Percentiles rank a stretch among this genome's conserved stretches.
These are phyloP conservation scores for Aspergillus cristatus DNA, from an alignment of 495 filamentous ascomycete species.

Conservation along the genomic window DNA sequence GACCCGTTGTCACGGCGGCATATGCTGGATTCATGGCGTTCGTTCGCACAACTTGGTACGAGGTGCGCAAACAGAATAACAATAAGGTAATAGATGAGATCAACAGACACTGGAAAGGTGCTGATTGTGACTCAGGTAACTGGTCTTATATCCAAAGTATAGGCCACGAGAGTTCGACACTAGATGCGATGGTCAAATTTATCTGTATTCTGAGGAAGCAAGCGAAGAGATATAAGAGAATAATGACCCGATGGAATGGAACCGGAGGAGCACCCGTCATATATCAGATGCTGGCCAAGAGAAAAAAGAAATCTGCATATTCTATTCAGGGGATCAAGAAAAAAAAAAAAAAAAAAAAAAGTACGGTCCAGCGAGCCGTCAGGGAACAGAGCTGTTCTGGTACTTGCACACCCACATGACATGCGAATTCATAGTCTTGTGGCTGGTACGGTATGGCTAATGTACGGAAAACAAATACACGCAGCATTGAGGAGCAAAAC, in stretches of 20 bases:
- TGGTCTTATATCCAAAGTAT: neutral
- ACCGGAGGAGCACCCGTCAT: neutral
- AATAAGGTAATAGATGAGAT: too few species aligned
- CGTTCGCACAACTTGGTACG: neutral
- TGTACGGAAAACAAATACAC: slow-evolving; percentile 22
- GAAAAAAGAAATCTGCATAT: neutral
- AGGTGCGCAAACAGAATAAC: too few species aligned
- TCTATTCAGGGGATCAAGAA: neutral
- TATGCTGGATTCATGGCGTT: slow-evolving; percentile 10
- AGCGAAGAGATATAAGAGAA: neutral
- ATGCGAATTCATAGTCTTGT: slow-evolving; percentile 7
- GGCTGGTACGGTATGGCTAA: slow-evolving; percentile 16
- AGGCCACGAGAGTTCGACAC: too few species aligned
- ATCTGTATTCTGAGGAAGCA: neutral
- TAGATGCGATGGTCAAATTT: neutral
- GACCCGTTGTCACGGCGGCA: neutral
- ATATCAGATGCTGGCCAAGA: neutral
- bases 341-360: neutral
- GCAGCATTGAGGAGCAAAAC: slow-evolving; percentile 7
- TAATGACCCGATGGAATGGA: neutral
- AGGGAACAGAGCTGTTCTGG: neutral
- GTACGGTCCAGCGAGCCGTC: neutral
- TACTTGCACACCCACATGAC: neutral
- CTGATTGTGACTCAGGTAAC: too few species aligned
- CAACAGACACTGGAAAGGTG: too few species aligned